These are phyloP conservation scores for Byssochlamys sp. DNA, from an alignment of 2,329 filamentous ascomycete species.

Conservation along the genomic window DNA sequence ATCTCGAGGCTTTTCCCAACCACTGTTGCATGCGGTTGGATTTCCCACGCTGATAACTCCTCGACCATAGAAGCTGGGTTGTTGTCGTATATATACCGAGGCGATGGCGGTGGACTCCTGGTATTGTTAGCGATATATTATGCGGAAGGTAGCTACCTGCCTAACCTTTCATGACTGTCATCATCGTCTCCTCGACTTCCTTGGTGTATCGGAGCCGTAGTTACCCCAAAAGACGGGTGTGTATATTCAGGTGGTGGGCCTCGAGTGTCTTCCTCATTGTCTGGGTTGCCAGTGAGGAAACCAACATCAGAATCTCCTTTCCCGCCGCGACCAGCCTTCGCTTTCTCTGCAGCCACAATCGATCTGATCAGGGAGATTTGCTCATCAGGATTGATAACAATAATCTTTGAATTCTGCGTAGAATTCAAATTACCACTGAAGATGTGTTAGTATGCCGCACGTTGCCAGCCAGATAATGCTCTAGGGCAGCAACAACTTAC, in stretches of 20 bases:
- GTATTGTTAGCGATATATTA: no score
- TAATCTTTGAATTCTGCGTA: not conserved
- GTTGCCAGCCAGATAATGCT: no score
- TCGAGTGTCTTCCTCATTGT: not conserved
- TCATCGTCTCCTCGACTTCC: no score
- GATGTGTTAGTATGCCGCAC: no score
- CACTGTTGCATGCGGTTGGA: not conserved
- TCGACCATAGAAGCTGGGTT: not conserved
- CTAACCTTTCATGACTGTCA: no score
- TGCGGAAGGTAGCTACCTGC: no score
- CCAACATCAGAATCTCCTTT: not conserved
- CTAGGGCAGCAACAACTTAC: no score
- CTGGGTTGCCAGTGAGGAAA: not conserved
- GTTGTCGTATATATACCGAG: not conserved
- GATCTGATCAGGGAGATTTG: not conserved
- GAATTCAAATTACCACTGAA: not conserved
- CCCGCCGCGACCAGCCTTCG: not conserved
- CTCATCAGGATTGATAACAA: not conserved
- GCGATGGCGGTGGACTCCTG: no score
- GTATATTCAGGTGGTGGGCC: no score
- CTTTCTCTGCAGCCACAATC: not conserved
- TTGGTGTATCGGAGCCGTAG: no score
- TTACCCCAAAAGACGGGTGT: no score
- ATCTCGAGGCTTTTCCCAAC: not conserved
- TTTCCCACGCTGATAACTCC: not conserved